Conservation (phyloP, 768 basidiomycete species). For the Boletus tylopilopsis region DNA sequence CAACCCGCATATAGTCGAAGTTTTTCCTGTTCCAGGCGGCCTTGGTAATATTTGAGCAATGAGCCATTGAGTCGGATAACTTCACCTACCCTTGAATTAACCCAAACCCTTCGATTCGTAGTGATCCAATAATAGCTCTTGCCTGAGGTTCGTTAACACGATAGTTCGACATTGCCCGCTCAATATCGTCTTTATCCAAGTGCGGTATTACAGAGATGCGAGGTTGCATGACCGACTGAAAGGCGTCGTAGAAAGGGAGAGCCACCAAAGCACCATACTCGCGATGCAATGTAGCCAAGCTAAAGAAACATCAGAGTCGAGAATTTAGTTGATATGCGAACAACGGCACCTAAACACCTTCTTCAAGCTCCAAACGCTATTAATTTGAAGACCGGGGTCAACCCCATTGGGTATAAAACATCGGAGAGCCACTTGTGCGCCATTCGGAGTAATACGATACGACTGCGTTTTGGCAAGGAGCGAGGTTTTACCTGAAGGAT, state of each 20-base stretch:
- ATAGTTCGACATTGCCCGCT: conserved; percentile 63
- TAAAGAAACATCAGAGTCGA: conserved; percentile 31
- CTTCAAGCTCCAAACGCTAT: conserved; percentile 66
- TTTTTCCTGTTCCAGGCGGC: conserved; percentile 98
- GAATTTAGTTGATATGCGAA: background rate
- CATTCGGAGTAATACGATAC: conserved; percentile 40
- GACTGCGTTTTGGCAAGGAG: conserved; percentile 71
- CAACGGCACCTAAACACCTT: conserved; percentile 73
- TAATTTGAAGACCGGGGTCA: conserved; percentile 62
- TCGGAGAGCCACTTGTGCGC: conserved; percentile 57
- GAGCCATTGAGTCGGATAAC: background rate
- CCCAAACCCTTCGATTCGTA: conserved; percentile 72
- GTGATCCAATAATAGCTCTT: conserved; percentile 73
- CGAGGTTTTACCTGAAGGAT: conserved; percentile 47
- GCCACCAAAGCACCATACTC: conserved; percentile 88
- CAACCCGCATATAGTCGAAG: conserved; percentile 95
- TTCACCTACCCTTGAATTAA: conserved; percentile 89
- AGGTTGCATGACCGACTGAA: conserved; percentile 66
- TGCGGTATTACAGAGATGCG: conserved; percentile 45
- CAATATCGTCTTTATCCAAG: conserved; percentile 50
- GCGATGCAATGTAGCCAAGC: conserved; percentile 85
- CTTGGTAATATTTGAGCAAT: conserved; percentile 37
- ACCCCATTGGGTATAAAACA: conserved; percentile 40
- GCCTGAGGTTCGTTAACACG: conserved; percentile 94
- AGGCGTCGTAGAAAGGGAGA: conserved; percentile 78